Conservation (phyloP, 2,329 filamentous ascomycete genomes). For the Colletotrichum australisinense region DNA sequence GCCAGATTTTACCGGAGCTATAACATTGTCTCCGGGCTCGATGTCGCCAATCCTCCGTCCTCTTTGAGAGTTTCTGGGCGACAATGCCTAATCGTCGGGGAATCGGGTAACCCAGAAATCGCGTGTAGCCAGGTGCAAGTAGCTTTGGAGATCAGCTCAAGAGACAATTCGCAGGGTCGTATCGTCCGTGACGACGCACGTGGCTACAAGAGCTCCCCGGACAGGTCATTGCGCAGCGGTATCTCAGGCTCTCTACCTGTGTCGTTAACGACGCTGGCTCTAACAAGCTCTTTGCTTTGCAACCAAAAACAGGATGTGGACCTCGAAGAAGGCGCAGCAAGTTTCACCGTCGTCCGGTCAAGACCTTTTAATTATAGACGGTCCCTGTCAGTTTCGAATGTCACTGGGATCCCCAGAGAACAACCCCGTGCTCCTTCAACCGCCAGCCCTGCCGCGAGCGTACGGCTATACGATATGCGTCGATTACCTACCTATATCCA, state of each 20-base stretch:
- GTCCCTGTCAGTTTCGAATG: constrained; percentile 27
- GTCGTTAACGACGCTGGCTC: constrained; percentile 7
- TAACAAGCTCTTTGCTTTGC: constrained; percentile 17
- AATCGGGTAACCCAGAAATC: not conserved
- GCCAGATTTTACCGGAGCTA: not conserved
- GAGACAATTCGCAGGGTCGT: constrained; percentile 12
- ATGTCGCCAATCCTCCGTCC: too few relatives aligned
- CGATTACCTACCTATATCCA: not conserved
- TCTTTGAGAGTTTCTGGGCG: not conserved
- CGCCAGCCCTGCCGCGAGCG: constrained; percentile 11
- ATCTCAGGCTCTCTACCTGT: not conserved
- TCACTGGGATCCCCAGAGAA: constrained; percentile 9
- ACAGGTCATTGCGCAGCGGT: constrained; percentile 6
- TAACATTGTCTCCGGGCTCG: not conserved
- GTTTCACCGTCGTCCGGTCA: constrained; percentile 44
- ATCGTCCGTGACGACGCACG: constrained; percentile 31
- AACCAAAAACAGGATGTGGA: constrained; percentile 8
- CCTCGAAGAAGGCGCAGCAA: constrained; percentile 38
- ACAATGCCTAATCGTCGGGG: not conserved
- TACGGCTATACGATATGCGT: constrained; percentile 1
- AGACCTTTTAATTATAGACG: constrained; percentile 19
- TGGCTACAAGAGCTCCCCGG: constrained; percentile 8
- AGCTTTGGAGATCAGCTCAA: constrained; percentile 3
- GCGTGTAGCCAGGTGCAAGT: not conserved
- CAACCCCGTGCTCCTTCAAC: not conserved